A percentile compares a stretch with the other conserved stretches of the same genome.
Evolutionary conservation across 495 filamentous ascomycete genomes (phyloP).

Genomic region (Thozetella sp.): DNA sequence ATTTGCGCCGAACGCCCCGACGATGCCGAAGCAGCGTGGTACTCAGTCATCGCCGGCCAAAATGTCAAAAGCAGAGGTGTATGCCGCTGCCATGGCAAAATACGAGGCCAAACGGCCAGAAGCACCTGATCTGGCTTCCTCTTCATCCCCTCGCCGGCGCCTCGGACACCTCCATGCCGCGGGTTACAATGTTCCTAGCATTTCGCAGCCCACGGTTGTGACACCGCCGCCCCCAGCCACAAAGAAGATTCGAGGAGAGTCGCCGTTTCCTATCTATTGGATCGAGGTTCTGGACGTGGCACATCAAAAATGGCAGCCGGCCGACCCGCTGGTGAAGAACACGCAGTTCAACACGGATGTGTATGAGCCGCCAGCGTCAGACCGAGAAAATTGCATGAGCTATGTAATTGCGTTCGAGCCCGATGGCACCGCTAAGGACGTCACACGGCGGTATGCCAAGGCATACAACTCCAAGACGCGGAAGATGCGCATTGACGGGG

Average conservation of each 20-base stretch:
- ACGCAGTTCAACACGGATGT: conserved; percentile 70
- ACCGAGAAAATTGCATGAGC: conserved; percentile 69
- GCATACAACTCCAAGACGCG: conserved; percentile 89
- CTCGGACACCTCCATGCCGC: conserved; percentile 44
- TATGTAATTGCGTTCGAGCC: conserved; percentile 87
- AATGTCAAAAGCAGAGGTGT: conserved; percentile 24
- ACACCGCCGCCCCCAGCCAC: conserved; percentile 19
- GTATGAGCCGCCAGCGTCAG: conserved; percentile 79
- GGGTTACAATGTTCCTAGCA: conserved; percentile 32
- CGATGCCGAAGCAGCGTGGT: conserved; percentile 47
- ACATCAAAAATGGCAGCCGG: conserved; percentile 85
- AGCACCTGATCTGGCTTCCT: conserved; percentile 10
- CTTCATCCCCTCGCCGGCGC: conserved; percentile 28
- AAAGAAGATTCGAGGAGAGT: conserved; percentile 54
- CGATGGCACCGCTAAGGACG: conserved; percentile 74
- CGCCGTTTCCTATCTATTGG: conserved; percentile 85
- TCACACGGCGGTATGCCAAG: conserved; percentile 78
- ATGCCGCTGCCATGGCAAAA: conserved; percentile 30
- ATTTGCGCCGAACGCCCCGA: conserved; percentile 59
- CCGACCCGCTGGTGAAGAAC: conserved; percentile 82
- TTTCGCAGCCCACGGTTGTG: conserved; percentile 14
- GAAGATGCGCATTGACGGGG: conserved; percentile 69
- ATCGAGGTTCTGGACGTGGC: conserved; percentile 86
- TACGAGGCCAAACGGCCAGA: conserved; percentile 21
- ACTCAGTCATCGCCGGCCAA: conserved; percentile 19